phyloP scores from a whole-genome alignment of 2,329 filamentous ascomycete species.

The Stagonosporopsis tanaceti region DNA sequence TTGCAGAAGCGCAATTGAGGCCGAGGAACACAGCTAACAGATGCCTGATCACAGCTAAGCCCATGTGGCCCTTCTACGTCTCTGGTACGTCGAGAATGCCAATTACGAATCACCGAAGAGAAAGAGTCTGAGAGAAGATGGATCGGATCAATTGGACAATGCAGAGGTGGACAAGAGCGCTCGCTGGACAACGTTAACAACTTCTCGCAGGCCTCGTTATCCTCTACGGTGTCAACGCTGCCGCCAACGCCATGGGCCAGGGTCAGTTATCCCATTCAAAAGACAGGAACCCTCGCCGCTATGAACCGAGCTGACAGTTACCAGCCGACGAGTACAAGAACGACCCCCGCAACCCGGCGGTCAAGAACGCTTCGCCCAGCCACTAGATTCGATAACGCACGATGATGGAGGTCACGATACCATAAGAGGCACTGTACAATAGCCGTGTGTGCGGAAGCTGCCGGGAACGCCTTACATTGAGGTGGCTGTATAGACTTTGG shows the following conservation, averaged over 20 bases:
- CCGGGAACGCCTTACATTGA: slow-evolving; percentile 23
- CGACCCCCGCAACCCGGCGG: slow-evolving; percentile 83
- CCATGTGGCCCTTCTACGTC: slow-evolving; percentile 91
- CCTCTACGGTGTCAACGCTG: slow-evolving; percentile 88
- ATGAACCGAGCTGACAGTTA: slow-evolving; percentile 27
- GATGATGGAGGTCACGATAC: slow-evolving; percentile 27
- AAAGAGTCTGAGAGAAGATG: neutral
- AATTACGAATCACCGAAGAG: neutral
- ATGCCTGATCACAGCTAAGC: slow-evolving; percentile 71
- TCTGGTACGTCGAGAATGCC: slow-evolving; percentile 74
- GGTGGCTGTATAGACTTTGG: slow-evolving; percentile 46
- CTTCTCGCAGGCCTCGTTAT: slow-evolving; percentile 74
- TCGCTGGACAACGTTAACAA: slow-evolving; percentile 28
- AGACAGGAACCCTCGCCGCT: neutral
- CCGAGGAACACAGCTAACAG: slow-evolving; percentile 38
- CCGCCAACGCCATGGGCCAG: slow-evolving; percentile 77
- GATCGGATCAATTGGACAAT: neutral
- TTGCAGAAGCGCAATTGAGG: slow-evolving; percentile 5
- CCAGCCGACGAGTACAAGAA: slow-evolving; percentile 95
- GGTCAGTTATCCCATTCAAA: slow-evolving; percentile 64
- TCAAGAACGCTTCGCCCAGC: slow-evolving; percentile 43
- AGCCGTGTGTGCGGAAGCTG: slow-evolving; percentile 36
- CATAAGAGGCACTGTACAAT: slow-evolving; percentile 47
- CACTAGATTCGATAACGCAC: slow-evolving; percentile 37
- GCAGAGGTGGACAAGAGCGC: neutral